Conservation (phyloP, 441 rosid species). For the Pelargonium citronellum region DNA sequence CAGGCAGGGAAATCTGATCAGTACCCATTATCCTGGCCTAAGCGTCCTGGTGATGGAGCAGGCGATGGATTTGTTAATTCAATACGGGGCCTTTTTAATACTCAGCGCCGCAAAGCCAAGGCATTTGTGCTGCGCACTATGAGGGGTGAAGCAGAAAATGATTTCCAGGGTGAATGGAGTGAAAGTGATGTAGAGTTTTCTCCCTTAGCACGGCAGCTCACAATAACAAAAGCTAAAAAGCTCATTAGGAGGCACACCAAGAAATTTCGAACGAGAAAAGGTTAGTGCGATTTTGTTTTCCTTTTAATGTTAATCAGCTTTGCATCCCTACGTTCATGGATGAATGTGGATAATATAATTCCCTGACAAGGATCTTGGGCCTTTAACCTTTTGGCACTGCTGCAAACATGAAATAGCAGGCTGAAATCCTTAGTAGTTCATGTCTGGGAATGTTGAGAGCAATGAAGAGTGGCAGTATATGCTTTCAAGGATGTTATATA, state of each 20-base stretch:
- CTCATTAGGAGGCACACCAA: constrained; percentile 89
- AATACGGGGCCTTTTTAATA: constrained; percentile 82
- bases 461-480: not conserved
- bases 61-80: constrained; percentile 99
- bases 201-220: constrained; percentile 85
- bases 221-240: constrained; percentile 82
- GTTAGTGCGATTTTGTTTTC: constrained; percentile 30
- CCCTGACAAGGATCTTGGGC: not conserved
- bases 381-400: not conserved
- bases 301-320: not conserved
- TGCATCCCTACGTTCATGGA: not conserved
- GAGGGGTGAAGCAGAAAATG: constrained; percentile 96
- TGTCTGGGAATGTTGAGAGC: not conserved
- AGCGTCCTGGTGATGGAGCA: constrained; percentile 82
- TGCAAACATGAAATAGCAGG: not conserved
- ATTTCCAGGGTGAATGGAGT: constrained; percentile 89
- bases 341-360: not conserved
- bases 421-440: too few species aligned
- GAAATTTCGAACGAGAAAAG: constrained; percentile 77
- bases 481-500: not conserved
- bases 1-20: constrained; percentile 59
- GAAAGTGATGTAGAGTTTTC: constrained; percentile 86
- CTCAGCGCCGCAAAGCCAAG: constrained; percentile 90
- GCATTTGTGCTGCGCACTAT: constrained; percentile 92
- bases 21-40: constrained; percentile 61